Conservation (phyloP, 2,329 filamentous ascomycete genomes). For the Sclerotiophoma versabilis region DNA sequence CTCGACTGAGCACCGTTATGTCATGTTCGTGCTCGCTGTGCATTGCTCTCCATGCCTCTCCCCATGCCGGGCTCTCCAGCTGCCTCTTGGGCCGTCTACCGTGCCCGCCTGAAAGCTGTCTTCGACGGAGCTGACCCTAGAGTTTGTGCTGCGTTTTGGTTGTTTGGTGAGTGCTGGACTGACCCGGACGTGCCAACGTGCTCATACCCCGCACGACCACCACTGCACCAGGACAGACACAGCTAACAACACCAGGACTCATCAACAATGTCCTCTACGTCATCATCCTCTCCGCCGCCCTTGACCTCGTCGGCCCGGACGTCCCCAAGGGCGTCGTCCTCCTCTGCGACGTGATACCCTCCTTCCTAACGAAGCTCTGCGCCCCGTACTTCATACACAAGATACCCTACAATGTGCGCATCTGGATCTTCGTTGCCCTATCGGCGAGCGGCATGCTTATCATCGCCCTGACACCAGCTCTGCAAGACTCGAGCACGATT, state of each 20-base stretch:
- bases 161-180: slow-evolving; percentile 71
- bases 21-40: slow-evolving; percentile 1
- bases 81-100: slow-evolving; percentile 77
- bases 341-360: slow-evolving; percentile 89
- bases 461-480: slow-evolving; percentile 77
- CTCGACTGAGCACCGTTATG: neutral
- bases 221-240: no score
- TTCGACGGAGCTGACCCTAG: slow-evolving; percentile 73
- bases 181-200: no score
- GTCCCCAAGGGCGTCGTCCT: slow-evolving; percentile 92
- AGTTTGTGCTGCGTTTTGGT: slow-evolving; percentile 86
- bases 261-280: slow-evolving; percentile 99
- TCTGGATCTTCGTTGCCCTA: slow-evolving; percentile 75
- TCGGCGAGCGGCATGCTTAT: slow-evolving; percentile 89
- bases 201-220: neutral
- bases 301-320: slow-evolving; percentile 87
- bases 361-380: slow-evolving; percentile 84
- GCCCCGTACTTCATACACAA: slow-evolving; percentile 94
- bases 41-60: slow-evolving; percentile 44
- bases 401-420: slow-evolving; percentile 79
- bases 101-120: slow-evolving; percentile 67
- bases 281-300: slow-evolving; percentile 91
- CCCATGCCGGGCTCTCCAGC: slow-evolving; percentile 65
- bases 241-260: slow-evolving; percentile 63
- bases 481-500: slow-evolving; percentile 66